Evolutionary conservation across 225 moss, liverwort and hornwort species (phyloP), one percentile per base, ranked within the genome.

Genomic region (Anthoceros angustus): DNA sequence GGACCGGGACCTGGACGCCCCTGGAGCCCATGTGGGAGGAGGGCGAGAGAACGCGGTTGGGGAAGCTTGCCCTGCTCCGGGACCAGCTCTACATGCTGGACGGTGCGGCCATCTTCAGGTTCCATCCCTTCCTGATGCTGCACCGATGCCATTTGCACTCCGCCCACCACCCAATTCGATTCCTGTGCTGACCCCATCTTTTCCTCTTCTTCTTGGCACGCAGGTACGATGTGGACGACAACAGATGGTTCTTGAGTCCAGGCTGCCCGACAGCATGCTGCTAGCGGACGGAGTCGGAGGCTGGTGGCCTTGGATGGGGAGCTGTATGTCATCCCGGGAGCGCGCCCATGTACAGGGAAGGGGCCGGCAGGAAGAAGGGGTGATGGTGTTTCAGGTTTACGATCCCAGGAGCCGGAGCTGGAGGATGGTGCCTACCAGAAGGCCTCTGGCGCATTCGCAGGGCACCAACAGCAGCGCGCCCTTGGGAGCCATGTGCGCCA

Each of bases 1-100:
- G 76, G 45, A 83, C 80, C 5, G 83, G 85, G 11, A 60, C 0
- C 5, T 83, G 85, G 83, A 73, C 83, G 16, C 23, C 42, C n/a
- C 70, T 85, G 72, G 63, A 77, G 62, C 80, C 85, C 15, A 85
- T 85, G 85, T 85, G 83, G 85, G 80, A 77, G 15, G 83, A 83
- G 39, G 85, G 83, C 26, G 83, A 85, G 74, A 73, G 83, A 61
- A 67, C 77, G 45, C 73, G 83, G 73, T 69, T 85, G 74, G 85
- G 85, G 43, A 80, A 77, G 72, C 80, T 85, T 12, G 80, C 83
- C 0, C 65, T 83, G 16, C 62, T 85, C 38, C 49, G 64, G 63
- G 76, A 60, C 24, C 39, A 64, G 43, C 68, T 85, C 12, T 85
- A 71, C 70, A 85, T 85, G 85, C 66, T 85, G 45, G 85, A 85